phyloP scores from a whole-genome alignment of 2,329 filamentous ascomycete species.

The Botryosphaeria dothidea region DNA sequence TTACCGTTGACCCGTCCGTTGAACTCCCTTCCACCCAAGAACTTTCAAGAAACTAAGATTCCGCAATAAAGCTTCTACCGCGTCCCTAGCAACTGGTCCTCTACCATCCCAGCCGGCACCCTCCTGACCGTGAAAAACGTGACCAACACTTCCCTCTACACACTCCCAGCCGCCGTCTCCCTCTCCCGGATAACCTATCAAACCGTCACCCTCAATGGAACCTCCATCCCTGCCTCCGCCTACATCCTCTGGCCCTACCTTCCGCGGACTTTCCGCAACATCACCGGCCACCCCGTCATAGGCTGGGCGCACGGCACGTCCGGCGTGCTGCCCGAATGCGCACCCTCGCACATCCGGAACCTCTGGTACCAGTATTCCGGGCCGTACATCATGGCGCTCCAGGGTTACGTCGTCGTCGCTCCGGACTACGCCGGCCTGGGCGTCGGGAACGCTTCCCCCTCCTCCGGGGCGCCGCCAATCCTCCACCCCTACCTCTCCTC shows the following conservation, averaged over 20 bases:
- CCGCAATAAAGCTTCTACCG: neutral
- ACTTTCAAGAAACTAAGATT: conserved; percentile 24
- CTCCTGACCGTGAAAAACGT: conserved; percentile 44
- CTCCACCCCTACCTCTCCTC: conserved; percentile 43
- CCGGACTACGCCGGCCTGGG: conserved; percentile 31
- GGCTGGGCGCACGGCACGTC: conserved; percentile 26
- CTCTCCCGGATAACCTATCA: conserved; percentile 54
- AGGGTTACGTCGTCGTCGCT: conserved; percentile 30
- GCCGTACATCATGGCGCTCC: conserved; percentile 28
- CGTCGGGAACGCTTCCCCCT: neutral
- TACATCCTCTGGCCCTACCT: conserved; percentile 53
- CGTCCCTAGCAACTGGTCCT: neutral
- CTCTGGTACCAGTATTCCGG: conserved; percentile 30
- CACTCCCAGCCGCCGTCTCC: conserved; percentile 43
- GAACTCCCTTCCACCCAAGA: conserved; percentile 5
- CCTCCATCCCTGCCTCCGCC: conserved; percentile 49
- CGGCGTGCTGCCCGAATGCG: conserved; percentile 25
- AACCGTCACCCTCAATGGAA: conserved; percentile 48
- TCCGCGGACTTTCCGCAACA: neutral
- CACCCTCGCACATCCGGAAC: conserved; percentile 27
- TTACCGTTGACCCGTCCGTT: conserved; percentile 44
- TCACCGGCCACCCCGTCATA: conserved; percentile 18
- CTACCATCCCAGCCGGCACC: conserved; percentile 33
- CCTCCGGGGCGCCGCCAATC: neutral
- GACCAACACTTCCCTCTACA: conserved; percentile 43